Evolutionary conservation across 352 stramenopile species (phyloP), one percentile per base, ranked within the genome.

Genomic region (Elongisporangium undulatum): DNA sequence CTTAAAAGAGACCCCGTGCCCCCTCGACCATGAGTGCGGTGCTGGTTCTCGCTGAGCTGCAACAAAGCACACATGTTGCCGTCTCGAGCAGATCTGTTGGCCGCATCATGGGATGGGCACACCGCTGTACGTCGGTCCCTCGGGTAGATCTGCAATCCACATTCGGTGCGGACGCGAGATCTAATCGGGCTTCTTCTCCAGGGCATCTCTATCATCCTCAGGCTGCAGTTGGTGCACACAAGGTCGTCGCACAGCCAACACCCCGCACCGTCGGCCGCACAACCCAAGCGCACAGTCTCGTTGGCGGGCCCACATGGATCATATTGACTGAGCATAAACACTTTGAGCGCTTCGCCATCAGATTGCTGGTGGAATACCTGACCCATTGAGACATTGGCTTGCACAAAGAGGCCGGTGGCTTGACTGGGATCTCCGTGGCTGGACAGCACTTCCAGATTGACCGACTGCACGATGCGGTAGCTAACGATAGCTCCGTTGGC

Each of bases 41-140:
- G 55, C 55, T 66, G 56, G n/a, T 50, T 66, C 29, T 41, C 8
- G 51, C 57, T 55, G 54, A 56, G 48, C 13, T 17, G 24, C 26
- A 26, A 39, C 5, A 23, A 8, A 15, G 49, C n/a, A 26, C 49
- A 41, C 16, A 58, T 15, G 10, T 21, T 39, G 16, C 58, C 57
- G 29, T 41, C 29, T 41, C 13, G 29, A 41, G 29, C 29, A 41
- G 1, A 41, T 41, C 29, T 41, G 5, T 41, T 41, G 4, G 29
- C 13, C 13, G 29, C 5, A 15, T 2, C 13, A 4, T 19, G 50
- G 50, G 4, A 62, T 56, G 12, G 9, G 10, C 12, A 9, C 5
- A 9, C 29, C 13, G 29, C 29, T 41, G 8, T 13, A 13, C 29
- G 8, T 41, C 13, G 5, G 29, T 15, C 9, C 8, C 29, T 15